Evolutionary conservation across 2,329 filamentous ascomycete species (phyloP).

Genomic region (Harringtonia lauricola): DNA sequence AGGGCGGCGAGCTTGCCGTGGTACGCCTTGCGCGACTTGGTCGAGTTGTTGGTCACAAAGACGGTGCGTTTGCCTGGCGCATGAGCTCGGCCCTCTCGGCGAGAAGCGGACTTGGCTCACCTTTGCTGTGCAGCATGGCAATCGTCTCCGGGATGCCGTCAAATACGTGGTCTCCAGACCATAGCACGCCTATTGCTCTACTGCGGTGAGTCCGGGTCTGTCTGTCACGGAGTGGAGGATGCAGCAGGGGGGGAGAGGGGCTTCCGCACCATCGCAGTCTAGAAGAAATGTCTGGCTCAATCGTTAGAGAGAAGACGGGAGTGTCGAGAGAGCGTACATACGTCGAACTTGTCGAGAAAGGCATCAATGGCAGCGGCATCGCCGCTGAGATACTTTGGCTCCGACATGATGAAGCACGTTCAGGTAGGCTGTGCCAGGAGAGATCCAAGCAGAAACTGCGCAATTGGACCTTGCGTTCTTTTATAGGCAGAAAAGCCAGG

Average conservation of each 20-base stretch:
- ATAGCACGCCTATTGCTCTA: slow-evolving; percentile 66
- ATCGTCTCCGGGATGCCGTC: slow-evolving; percentile 78
- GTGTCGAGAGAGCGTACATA: slow-evolving; percentile 33
- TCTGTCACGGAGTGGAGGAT: background rate
- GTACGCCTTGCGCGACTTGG: slow-evolving; percentile 88
- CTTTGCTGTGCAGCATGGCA: slow-evolving; percentile 69
- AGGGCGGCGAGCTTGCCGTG: slow-evolving; percentile 78
- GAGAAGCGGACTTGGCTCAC: slow-evolving; percentile 31
- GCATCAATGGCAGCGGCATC: slow-evolving; percentile 65
- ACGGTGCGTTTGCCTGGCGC: slow-evolving; percentile 78
- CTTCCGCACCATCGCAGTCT: slow-evolving; percentile 82
- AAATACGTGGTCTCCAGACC: slow-evolving; percentile 89
- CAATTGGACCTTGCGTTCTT: too few relatives aligned
- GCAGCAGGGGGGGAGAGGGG: background rate
- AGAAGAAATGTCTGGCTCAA: slow-evolving; percentile 74
- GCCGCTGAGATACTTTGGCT: slow-evolving; percentile 62
- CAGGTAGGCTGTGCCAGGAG: background rate
- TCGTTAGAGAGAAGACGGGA: background rate
- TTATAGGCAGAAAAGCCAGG: too few relatives aligned
- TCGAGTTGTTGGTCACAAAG: slow-evolving; percentile 98
- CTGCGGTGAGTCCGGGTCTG: slow-evolving; percentile 1
- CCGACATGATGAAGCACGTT: slow-evolving; percentile 6
- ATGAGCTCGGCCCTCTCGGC: too few relatives aligned
- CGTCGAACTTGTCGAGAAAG: slow-evolving; percentile 88
- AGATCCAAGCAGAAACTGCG: too few relatives aligned